phyloP scores from a whole-genome alignment of 768 basidiomycete genomes.

The Clathrus columnatus region DNA sequence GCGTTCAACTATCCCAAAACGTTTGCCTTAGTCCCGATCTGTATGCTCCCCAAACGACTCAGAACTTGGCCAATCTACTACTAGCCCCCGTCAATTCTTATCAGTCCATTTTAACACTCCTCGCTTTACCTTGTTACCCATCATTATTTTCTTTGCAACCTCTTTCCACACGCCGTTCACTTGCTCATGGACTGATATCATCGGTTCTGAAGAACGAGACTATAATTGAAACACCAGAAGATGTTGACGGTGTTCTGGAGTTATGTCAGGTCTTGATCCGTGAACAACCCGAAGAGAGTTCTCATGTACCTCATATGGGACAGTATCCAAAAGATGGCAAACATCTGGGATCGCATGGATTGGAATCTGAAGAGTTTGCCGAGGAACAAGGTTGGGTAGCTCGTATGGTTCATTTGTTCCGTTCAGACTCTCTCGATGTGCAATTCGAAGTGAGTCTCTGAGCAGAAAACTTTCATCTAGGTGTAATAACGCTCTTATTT shows the following conservation, averaged over 20 bases:
- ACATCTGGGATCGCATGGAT: constrained; percentile 36
- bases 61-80: constrained; percentile 85
- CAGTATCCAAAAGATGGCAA: background rate
- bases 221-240: constrained; percentile 85
- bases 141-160: constrained; percentile 79
- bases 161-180: constrained; percentile 82
- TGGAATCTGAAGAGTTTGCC: constrained; percentile 84
- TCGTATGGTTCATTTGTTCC: constrained; percentile 94
- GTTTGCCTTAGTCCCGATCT: constrained; percentile 61
- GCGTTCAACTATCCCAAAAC: constrained; percentile 7
- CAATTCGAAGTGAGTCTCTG: constrained; percentile 72
- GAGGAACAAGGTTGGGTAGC: constrained; percentile 99
- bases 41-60: constrained; percentile 76
- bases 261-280: constrained; percentile 88
- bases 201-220: constrained; percentile 97
- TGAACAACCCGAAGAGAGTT: constrained; percentile 40
- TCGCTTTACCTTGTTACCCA: constrained; percentile 86
- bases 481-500: background rate
- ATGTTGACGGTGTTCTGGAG: constrained; percentile 89
- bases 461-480: background rate
- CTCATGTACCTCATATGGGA: constrained; percentile 26
- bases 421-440: constrained; percentile 72
- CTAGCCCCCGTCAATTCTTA: constrained; percentile 95
- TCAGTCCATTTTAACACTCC: constrained; percentile 91
- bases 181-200: constrained; percentile 91